Evolutionary conservation across 169 alveolate species (phyloP).

Genomic region (Toxoplasma gondii): DNA sequence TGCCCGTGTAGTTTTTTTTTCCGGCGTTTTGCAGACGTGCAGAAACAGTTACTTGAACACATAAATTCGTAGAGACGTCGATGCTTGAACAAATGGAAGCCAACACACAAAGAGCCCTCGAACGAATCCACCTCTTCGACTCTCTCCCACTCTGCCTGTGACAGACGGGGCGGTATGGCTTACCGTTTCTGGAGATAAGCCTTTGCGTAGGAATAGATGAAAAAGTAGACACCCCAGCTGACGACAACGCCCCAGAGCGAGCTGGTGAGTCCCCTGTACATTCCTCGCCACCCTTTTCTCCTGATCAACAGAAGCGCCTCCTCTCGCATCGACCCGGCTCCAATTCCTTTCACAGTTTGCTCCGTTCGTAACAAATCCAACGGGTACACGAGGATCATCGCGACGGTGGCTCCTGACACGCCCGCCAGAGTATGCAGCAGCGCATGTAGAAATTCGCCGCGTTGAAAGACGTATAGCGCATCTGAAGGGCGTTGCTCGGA

Average conservation of each 20-base stretch:
- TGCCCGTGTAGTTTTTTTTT: too few relatives aligned
- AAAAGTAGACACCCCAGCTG: constrained; percentile 70
- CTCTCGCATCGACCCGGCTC: constrained; percentile 3
- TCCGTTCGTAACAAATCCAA: constrained; percentile 64
- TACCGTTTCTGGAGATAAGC: constrained; percentile 2
- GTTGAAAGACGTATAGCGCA: not conserved
- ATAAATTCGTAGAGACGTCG: not conserved
- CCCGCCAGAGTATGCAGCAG: constrained; percentile 66
- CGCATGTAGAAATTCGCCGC: constrained; percentile 37
- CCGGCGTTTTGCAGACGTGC: not conserved
- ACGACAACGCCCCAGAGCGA: constrained; percentile 64
- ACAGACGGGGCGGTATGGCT: too few relatives aligned
- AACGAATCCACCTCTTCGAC: too few relatives aligned
- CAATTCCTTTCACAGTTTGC: constrained; percentile 52
- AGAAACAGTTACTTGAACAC: not conserved
- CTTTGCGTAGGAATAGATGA: constrained; percentile 57
- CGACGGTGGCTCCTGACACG: constrained; percentile 64
- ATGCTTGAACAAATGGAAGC: not conserved
- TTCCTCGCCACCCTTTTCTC: constrained; percentile 61
- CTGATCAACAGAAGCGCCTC: constrained; percentile 40
- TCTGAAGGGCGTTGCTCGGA: not conserved
- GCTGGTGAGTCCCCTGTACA: constrained; percentile 62
- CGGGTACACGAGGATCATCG: constrained; percentile 65
- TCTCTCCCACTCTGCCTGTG: too few relatives aligned
- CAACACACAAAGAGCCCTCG: too few relatives aligned